Conservation (phyloP, 139 green algal genomes). For the Axilococcus clingmanii region DNA sequence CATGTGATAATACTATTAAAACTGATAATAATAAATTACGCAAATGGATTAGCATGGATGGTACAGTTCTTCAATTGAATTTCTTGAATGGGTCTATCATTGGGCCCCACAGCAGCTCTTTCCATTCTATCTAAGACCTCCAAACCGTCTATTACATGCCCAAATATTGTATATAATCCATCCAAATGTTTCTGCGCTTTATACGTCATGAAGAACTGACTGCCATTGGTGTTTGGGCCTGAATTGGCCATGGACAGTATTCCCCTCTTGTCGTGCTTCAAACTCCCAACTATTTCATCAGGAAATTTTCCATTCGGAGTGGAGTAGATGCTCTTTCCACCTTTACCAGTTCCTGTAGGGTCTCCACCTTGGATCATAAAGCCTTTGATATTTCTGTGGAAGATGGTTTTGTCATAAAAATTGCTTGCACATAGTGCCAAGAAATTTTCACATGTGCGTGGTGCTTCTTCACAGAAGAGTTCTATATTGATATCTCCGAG, state of each 20-base stretch:
- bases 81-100: conserved; percentile 63
- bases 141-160: conserved; percentile 90
- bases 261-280: conserved; percentile 85
- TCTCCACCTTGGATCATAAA: conserved; percentile 90
- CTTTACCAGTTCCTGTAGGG: conserved; percentile 89
- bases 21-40: conserved; percentile 13
- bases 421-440: conserved; percentile 79
- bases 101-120: conserved; percentile 29
- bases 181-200: conserved; percentile 88
- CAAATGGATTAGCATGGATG: conserved; percentile 83
- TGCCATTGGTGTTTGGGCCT: conserved; percentile 85
- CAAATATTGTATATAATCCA: conserved; percentile 82
- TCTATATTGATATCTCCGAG: conserved; percentile 94
- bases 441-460: conserved; percentile 82
- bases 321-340: conserved; percentile 78
- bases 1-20: conserved; percentile 1
- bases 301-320: conserved; percentile 84
- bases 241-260: conserved; percentile 96
- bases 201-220: conserved; percentile 95
- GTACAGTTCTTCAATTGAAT: conserved; percentile 67
- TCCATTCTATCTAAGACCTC: conserved; percentile 94
- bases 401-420: conserved; percentile 87
- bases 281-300: conserved; percentile 80
- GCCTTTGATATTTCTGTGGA: conserved; percentile 91
- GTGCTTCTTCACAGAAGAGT: conserved; percentile 82